A percentile compares a stretch with the other conserved stretches of the same genome.
Evolutionary conservation across 371 early-diverging fungal genomes (phyloP).

Genomic region (Actinomucor elegans): DNA sequence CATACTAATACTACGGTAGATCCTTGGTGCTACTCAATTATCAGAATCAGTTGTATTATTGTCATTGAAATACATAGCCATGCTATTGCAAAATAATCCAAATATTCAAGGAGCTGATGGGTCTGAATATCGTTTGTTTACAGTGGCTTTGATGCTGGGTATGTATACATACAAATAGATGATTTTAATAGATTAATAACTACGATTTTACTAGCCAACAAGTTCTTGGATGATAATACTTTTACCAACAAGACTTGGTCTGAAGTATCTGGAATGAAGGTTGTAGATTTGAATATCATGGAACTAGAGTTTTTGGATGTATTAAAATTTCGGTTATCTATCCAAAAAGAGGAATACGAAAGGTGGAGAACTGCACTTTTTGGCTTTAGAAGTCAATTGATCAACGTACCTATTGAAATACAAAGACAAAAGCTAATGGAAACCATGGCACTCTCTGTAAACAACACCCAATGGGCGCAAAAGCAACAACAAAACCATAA

Average conservation of each 20-base stretch:
- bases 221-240: constrained; percentile 68
- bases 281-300: constrained; percentile 64
- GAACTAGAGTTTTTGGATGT: constrained; percentile 68
- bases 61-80: constrained; percentile 62
- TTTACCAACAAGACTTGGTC: constrained; percentile 74
- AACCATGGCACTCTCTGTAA: constrained; percentile 12
- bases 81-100: constrained; percentile 57
- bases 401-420: constrained; percentile 16
- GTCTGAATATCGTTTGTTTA: constrained; percentile 76
- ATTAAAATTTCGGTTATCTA: constrained; percentile 53
- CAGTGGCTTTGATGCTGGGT: constrained; percentile 75
- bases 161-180: not conserved
- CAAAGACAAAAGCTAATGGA: constrained; percentile 26
- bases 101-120: constrained; percentile 65
- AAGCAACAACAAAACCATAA: constrained; percentile 14
- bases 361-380: constrained; percentile 39
- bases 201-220: constrained; percentile 45
- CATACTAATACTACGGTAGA: too few relatives aligned
- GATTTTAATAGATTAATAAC: not conserved
- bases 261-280: constrained; percentile 62
- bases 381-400: constrained; percentile 26
- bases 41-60: constrained; percentile 61
- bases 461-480: not conserved
- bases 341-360: constrained; percentile 58
- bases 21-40: constrained; percentile 60